phyloP scores from a whole-genome alignment of 805 yeast genomes.

The Pichia paraexigua region DNA sequence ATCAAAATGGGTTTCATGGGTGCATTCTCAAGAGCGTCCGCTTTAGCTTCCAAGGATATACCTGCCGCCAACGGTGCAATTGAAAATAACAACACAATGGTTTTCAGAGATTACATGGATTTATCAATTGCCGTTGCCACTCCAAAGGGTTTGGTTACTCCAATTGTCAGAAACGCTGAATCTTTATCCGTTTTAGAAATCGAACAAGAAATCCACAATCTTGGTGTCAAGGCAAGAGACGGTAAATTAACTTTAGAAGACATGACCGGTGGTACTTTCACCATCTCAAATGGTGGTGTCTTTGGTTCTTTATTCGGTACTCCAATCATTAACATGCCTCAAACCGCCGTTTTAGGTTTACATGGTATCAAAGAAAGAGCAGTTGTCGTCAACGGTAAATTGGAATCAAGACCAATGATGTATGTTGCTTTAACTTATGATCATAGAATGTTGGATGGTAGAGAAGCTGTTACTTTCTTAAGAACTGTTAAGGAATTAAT shows the following conservation, averaged over 20 bases:
- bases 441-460: slow-evolving; percentile 96
- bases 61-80: slow-evolving; percentile 96
- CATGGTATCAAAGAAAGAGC: slow-evolving; percentile 98
- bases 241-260: slow-evolving; percentile 94
- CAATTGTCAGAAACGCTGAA: slow-evolving; percentile 96
- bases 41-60: slow-evolving; percentile 87
- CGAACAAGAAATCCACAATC: slow-evolving; percentile 72
- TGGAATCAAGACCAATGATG: slow-evolving; percentile 99
- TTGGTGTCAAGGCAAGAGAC: slow-evolving; percentile 93
- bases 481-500: slow-evolving; percentile 93
- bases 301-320: slow-evolving; percentile 97
- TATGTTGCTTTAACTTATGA: slow-evolving; percentile 97
- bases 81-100: slow-evolving; percentile 85
- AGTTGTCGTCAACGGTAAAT: slow-evolving; percentile 82
- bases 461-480: slow-evolving; percentile 96
- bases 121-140: slow-evolving; percentile 97
- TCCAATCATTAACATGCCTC: slow-evolving; percentile 97
- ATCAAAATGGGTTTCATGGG: slow-evolving; percentile 98
- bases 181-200: slow-evolving; percentile 79
- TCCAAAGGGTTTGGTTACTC: slow-evolving; percentile 98
- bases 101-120: slow-evolving; percentile 93
- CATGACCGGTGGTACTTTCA: slow-evolving; percentile 99
- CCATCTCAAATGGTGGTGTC: slow-evolving; percentile 98
- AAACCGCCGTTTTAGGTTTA: slow-evolving; percentile 94
- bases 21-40: slow-evolving; percentile 87